Evolutionary conservation across 306 rosid genomes (phyloP).

Genomic region (Prunus mira): DNA sequence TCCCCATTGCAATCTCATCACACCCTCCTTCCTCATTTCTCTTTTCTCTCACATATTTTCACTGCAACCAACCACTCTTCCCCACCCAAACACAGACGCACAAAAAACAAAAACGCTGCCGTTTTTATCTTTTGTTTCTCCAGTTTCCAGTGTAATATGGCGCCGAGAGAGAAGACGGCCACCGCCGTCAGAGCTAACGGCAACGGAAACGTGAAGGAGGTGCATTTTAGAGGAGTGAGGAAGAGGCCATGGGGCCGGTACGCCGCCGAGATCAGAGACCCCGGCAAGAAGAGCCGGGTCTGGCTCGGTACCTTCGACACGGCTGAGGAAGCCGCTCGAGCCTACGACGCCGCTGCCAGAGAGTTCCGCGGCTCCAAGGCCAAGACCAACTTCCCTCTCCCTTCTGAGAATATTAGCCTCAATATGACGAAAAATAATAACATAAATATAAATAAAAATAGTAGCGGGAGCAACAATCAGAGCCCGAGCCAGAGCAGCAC

Average conservation of each 20-base stretch:
- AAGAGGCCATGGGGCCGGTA: conserved; percentile 99
- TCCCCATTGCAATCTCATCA: conserved; percentile 1
- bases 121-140: not conserved
- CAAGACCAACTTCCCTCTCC: conserved; percentile 70
- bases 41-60: not conserved
- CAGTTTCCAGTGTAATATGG: conserved; percentile 35
- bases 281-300: conserved; percentile 91
- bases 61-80: not conserved
- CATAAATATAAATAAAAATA: not conserved
- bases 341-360: conserved; percentile 84
- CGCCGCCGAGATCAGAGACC: conserved; percentile 98
- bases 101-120: not conserved
- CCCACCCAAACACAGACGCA: not conserved
- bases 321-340: conserved; percentile 92
- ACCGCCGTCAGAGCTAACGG: conserved; percentile 32
- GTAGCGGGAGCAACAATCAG: conserved; percentile 15
- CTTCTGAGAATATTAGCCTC: conserved; percentile 23
- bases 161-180: conserved; percentile 62
- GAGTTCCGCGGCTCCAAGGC: conserved; percentile 94
- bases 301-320: conserved; percentile 99
- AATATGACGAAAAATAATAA: not conserved
- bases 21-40: not conserved
- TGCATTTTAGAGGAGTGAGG: conserved; percentile 90
- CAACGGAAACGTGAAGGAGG: conserved; percentile 50
- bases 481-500: conserved; percentile 97